Evolutionary conservation across 805 yeast genomes (phyloP).

Genomic region (Kodamaea sagamina): DNA sequence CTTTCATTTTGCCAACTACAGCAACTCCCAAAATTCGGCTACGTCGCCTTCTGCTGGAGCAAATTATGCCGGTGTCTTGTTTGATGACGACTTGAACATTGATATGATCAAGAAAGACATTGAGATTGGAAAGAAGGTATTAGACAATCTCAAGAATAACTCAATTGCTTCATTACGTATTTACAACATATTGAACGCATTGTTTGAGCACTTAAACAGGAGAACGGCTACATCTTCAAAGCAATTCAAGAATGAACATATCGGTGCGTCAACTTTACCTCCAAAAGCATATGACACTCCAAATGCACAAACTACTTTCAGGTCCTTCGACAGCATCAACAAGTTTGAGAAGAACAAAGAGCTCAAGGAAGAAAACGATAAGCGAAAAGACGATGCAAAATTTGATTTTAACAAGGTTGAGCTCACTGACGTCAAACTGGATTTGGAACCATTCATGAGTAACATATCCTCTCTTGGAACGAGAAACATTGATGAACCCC

Average conservation of each 20-base stretch:
- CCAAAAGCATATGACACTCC: conserved; percentile 15
- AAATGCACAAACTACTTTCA: conserved; percentile 25
- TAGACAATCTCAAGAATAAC: conserved; percentile 68
- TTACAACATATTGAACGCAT: conserved; percentile 73
- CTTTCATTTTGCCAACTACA: conserved; percentile 54
- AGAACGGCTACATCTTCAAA: conserved; percentile 56
- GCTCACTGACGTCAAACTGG: not conserved
- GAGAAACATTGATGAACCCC: not conserved
- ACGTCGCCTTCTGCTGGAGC: conserved; percentile 25
- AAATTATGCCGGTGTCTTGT: conserved; percentile 46
- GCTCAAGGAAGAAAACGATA: too few species aligned
- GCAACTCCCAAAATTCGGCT: conserved; percentile 20
- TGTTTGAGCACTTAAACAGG: conserved; percentile 76
- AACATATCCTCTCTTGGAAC: conserved; percentile 5
- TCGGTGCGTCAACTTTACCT: conserved; percentile 12
- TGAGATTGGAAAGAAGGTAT: conserved; percentile 74
- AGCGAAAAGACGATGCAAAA: not conserved
- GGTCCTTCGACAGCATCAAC: conserved; percentile 34
- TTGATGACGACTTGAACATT: conserved; percentile 47
- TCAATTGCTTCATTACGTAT: conserved; percentile 80
- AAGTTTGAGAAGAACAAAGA: conserved; percentile 16
- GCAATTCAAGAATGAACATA: conserved; percentile 9
- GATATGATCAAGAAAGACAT: conserved; percentile 71
- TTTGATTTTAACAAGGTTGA: conserved; percentile 2
- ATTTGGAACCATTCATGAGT: conserved; percentile 6